Base-by-base conservation (phyloP, 169 alveolate genomes). In the Plasmodium yoelii region DNA sequence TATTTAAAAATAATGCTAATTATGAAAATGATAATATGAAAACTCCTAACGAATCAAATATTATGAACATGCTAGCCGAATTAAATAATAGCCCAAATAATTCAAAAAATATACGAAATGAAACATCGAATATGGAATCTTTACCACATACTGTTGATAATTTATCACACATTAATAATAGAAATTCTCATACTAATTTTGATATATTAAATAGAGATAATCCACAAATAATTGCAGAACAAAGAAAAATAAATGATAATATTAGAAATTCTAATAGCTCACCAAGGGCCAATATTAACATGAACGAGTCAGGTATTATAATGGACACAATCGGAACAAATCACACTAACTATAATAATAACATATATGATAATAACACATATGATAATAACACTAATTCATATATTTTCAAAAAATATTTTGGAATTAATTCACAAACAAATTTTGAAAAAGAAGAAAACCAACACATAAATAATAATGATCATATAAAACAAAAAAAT, bases 1-100 rank as follows among this genome's bases (percentile, higher is more conserved):
- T 47, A 47, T 69, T 69, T 69, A 69, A 69, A 13, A 68, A 47
- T 46, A 69, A 49, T 49, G 13, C 19, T 49, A 22, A 15, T 19
- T 47, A 69, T 24, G 51, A 9, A 47, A 56, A 19, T 63, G 88
- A 56, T 4, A 42, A 49, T 28, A 19, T 34, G 7, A 77, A 77
- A 56, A 63, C 77, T 56, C 34, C 65, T 15, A 77, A 77, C 18
- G 88, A 77, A 56, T 77, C 88, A 2, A 77, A 77, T 26, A 49
- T 77, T 10, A 55, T 63, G 42, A 77, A 57, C 39, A 63, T 64
- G 8, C 6, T 77, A 49, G 10, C 51, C n/a, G 75, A 77, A 5
- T 24, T 77, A 19, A 77, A 77, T 51, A 44, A 15, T 57, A 47
- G 39, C 13, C 15, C n/a, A 34, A 39, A 67, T 15, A 12, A 42